A percentile compares a stretch with the other conserved stretches of the same genome.
Evolutionary conservation across 2,329 filamentous ascomycete species (phyloP).

Genomic region (Diaporthe ilicicola): DNA sequence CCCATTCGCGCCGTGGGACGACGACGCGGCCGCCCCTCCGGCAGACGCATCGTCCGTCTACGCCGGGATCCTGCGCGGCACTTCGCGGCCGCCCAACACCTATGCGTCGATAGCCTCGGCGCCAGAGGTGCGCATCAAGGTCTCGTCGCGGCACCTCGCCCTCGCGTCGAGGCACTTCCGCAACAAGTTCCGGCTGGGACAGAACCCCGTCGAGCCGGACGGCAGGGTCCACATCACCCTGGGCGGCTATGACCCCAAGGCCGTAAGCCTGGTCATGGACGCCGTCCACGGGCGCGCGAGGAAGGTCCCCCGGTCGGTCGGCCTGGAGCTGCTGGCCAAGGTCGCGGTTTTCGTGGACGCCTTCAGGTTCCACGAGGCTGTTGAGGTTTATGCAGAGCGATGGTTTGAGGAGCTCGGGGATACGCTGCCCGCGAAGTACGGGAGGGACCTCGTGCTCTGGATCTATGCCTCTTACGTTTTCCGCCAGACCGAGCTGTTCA

Average conservation of each 20-base stretch:
- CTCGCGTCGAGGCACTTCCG: slow-evolving; percentile 42
- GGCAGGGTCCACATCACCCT: slow-evolving; percentile 43
- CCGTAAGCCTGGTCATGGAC: slow-evolving; percentile 52
- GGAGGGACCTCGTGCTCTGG: slow-evolving; percentile 41
- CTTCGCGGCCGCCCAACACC: slow-evolving; percentile 28
- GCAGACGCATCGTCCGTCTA: slow-evolving; percentile 25
- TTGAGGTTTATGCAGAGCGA: slow-evolving; percentile 50
- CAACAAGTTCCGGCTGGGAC: slow-evolving; percentile 33
- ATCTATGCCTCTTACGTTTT: slow-evolving; percentile 45
- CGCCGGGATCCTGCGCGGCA: slow-evolving; percentile 28
- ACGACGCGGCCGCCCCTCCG: background rate
- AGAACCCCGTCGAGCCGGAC: slow-evolving; percentile 38
- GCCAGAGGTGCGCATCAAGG: slow-evolving; percentile 44
- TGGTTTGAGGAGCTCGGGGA: slow-evolving; percentile 47
- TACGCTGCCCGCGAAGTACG: slow-evolving; percentile 31
- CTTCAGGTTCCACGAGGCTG: slow-evolving; percentile 51
- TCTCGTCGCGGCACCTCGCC: slow-evolving; percentile 47
- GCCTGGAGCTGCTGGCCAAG: slow-evolving; percentile 52
- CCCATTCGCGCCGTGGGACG: slow-evolving; percentile 38
- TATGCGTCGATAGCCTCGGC: slow-evolving; percentile 25
- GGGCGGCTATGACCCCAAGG: slow-evolving; percentile 46
- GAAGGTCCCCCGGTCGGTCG: slow-evolving; percentile 48
- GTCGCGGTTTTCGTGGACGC: slow-evolving; percentile 54
- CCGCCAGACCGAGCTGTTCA: slow-evolving; percentile 40
- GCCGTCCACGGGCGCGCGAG: slow-evolving; percentile 53